Evolutionary conservation across 2,329 filamentous ascomycete species (phyloP).

Genomic region (Pseudogymnoascus sp.): DNA sequence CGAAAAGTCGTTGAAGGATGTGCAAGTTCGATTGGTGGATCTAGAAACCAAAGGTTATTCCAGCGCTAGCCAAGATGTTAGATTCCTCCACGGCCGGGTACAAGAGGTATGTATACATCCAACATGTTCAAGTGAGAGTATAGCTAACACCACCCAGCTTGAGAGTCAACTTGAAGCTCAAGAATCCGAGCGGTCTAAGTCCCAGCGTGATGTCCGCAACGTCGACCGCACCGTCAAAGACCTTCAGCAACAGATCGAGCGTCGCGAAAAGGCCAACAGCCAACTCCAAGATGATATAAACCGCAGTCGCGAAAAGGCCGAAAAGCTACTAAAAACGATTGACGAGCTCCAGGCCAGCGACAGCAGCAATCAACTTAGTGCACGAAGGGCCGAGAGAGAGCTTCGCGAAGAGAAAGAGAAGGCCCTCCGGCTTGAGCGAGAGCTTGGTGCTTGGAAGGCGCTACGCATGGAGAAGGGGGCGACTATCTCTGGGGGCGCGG

Average conservation of each 20-base stretch:
- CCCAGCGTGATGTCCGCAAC: constrained; percentile 81
- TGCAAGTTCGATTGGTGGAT: constrained; percentile 83
- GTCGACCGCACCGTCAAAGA: constrained; percentile 92
- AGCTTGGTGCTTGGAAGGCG: constrained; percentile 74
- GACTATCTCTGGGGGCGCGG: constrained; percentile 16
- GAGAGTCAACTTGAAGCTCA: constrained; percentile 80
- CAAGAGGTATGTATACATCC: constrained; percentile 67
- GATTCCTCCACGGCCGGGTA: constrained; percentile 87
- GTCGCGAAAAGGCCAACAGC: constrained; percentile 78
- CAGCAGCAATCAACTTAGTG: constrained; percentile 69
- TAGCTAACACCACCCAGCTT: constrained; percentile 50
- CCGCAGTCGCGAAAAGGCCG: constrained; percentile 82
- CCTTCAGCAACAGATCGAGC: constrained; percentile 83
- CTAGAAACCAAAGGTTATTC: constrained; percentile 96
- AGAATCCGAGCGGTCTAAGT: constrained; percentile 68
- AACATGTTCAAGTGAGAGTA: constrained; percentile 12
- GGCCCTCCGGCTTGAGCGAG: constrained; percentile 71
- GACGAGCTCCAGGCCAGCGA: constrained; percentile 90
- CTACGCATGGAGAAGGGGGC: constrained; percentile 55
- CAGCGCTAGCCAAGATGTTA: constrained; percentile 86
- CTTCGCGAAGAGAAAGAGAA: constrained; percentile 84
- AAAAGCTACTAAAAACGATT: constrained; percentile 81
- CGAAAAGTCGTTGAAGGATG: constrained; percentile 84
- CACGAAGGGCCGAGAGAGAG: constrained; percentile 82
- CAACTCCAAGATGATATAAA: constrained; percentile 76